These are phyloP conservation scores for Phtheirospermum japonicum DNA, from an alignment of 257 asterid species.

Conservation along the genomic window DNA sequence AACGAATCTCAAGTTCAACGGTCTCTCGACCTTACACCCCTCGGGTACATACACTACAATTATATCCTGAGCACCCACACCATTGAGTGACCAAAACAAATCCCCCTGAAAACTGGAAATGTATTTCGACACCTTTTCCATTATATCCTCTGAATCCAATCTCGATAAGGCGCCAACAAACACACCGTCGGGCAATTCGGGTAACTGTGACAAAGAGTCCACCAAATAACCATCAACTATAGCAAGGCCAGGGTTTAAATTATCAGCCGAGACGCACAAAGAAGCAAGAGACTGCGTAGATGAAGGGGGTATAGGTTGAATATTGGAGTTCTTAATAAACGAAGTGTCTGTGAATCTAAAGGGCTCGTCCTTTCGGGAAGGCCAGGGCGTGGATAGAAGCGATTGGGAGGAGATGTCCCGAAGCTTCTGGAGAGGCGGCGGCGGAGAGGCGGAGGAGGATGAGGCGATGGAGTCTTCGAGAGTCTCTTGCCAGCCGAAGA, in stretches of 20 bases:
- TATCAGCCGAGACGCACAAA: conserved; percentile 35
- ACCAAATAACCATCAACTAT: conserved; percentile 73
- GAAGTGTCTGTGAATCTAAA: conserved; percentile 87
- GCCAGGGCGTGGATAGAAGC: conserved; percentile 90
- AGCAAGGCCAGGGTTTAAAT: conserved; percentile 47
- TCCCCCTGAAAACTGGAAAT: conserved; percentile 64
- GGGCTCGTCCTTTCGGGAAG: conserved; percentile 82
- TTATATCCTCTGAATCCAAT: conserved; percentile 43
- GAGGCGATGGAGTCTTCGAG: conserved; percentile 69
- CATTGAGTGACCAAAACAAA: conserved; percentile 85
- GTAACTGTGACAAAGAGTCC: conserved; percentile 41
- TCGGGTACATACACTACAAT: conserved; percentile 73
- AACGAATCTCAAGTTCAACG: conserved; percentile 60
- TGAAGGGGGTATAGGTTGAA: conserved; percentile 51
- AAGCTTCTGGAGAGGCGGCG: conserved; percentile 64
- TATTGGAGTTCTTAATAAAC: conserved; percentile 57
- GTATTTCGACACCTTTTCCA: conserved; percentile 58
- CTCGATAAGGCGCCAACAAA: conserved; percentile 63
- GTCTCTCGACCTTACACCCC: conserved; percentile 72
- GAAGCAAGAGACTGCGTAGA: conserved; percentile 27
- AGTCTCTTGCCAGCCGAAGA: conserved; percentile 81
- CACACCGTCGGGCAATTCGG: conserved; percentile 63
- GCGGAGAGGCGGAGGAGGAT: conserved; percentile 37
- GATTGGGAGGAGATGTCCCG: conserved; percentile 66
- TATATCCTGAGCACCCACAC: conserved; percentile 86